A percentile compares a stretch with the other conserved stretches of the same genome.
These are phyloP conservation scores for Aurinia saxatilis DNA, from an alignment of 345 rosid genomes.

Conservation along the genomic window DNA sequence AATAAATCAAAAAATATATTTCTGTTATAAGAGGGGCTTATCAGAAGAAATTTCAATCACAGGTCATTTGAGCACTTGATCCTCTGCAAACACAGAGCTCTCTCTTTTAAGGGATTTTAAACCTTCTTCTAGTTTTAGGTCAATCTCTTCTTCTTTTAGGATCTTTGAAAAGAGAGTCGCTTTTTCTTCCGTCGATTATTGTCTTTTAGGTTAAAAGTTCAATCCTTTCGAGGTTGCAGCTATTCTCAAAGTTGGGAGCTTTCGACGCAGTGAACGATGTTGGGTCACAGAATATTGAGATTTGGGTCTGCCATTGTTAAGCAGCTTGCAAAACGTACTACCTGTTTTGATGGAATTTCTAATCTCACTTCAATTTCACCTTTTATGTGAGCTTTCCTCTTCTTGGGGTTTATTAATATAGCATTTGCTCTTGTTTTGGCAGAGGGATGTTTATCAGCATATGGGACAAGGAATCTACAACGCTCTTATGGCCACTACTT, in stretches of 20 bases:
- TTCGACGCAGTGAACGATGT: conserved; percentile 29
- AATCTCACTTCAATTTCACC: too few relatives aligned
- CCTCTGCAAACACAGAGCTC: not conserved
- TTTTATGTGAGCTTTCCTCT: too few relatives aligned
- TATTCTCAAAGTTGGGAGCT: not conserved
- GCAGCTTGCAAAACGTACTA: conserved; percentile 43
- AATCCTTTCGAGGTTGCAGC: conserved; percentile 2
- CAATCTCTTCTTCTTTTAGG: not conserved
- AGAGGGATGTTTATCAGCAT: conserved; percentile 31
- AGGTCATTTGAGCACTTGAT: too few relatives aligned
- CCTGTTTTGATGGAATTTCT: too few relatives aligned
- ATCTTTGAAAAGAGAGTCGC: not conserved
- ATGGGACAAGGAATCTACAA: conserved; percentile 7
- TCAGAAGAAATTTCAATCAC: too few relatives aligned
- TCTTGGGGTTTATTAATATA: too few relatives aligned
- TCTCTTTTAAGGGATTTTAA: conserved; percentile 3
- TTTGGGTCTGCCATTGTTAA: conserved; percentile 35
- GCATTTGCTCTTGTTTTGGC: conserved; percentile 26
- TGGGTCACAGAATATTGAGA: conserved; percentile 36
- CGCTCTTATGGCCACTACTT: conserved; percentile 23
- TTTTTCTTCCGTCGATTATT: not conserved
- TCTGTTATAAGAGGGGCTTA: too few relatives aligned
- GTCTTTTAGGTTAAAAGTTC: conserved; percentile 4
- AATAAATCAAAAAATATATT: too few relatives aligned
- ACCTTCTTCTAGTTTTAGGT: not conserved